Evolutionary conservation across 129 eudicot genomes (phyloP).

Genomic region (Cynara cardunculus): DNA sequence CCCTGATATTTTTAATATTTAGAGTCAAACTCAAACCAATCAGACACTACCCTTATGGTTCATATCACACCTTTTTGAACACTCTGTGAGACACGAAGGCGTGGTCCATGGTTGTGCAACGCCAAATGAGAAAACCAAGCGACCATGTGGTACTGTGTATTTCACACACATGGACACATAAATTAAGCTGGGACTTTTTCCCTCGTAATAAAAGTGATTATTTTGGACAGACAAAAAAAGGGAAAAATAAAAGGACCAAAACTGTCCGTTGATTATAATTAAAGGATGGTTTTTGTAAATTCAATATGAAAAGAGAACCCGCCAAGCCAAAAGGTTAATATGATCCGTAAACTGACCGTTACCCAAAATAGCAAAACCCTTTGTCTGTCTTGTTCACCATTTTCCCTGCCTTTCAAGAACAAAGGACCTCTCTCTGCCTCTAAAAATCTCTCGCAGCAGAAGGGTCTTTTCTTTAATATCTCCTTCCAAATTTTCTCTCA

Average conservation of each 20-base stretch:
- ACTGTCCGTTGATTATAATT: background rate
- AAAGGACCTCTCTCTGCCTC: constrained; percentile 15
- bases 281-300: background rate
- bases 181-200: no score
- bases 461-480: background rate
- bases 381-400: background rate
- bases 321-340: constrained; percentile 15
- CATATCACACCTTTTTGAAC: no score
- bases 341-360: constrained; percentile 23
- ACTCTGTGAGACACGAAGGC: background rate
- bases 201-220: no score
- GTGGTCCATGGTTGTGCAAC: background rate
- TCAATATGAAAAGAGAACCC: constrained; percentile 1
- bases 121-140: background rate
- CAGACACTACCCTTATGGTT: no score
- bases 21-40: no score
- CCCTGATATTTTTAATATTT: no score
- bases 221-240: background rate
- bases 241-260: background rate
- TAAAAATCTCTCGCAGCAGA: constrained; percentile 23
- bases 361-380: constrained; percentile 31
- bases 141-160: background rate
- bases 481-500: constrained; percentile 12
- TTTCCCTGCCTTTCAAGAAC: constrained; percentile 1
- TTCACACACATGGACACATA: background rate